Conservation (phyloP, 495 filamentous ascomycete species). For the Clohesyomyces aquaticus region DNA sequence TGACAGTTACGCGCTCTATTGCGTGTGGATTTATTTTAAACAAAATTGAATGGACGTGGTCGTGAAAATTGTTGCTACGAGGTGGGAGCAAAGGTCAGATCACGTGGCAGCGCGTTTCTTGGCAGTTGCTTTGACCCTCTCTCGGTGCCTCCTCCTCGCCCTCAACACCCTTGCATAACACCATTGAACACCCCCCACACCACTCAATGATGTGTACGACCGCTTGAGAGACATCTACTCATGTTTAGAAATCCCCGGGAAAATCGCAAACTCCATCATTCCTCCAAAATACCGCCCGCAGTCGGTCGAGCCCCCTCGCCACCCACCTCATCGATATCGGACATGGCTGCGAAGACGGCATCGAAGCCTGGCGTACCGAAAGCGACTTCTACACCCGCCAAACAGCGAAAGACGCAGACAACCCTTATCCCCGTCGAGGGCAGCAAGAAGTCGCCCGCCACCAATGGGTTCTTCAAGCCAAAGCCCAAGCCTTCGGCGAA, state of each 20-base stretch:
- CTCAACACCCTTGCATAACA: neutral
- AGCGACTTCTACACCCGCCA: constrained; percentile 41
- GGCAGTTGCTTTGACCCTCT: neutral
- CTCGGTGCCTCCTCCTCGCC: neutral
- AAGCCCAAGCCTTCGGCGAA: constrained; percentile 54
- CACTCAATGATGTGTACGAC: neutral
- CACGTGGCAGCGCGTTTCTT: constrained; percentile 4
- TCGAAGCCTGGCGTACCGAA: constrained; percentile 29
- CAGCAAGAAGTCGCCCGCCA: constrained; percentile 36
- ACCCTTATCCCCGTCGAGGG: constrained; percentile 31
- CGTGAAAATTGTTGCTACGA: no score
- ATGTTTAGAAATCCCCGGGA: constrained; percentile 55
- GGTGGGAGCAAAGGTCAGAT: no score
- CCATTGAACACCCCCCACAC: neutral
- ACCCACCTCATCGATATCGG: constrained; percentile 33
- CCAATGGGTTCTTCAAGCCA: constrained; percentile 30
- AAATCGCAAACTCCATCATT: constrained; percentile 34
- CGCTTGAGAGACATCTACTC: neutral
- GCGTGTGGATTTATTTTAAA: no score
- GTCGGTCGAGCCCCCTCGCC: constrained; percentile 53
- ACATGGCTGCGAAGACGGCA: constrained; percentile 37
- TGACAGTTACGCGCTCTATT: no score
- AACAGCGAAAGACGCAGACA: constrained; percentile 33
- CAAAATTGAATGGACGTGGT: no score
- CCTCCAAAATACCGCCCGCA: constrained; percentile 43